These are phyloP conservation scores for Wickerhamomyces canadensis DNA, from an alignment of 805 yeast genomes.

Conservation along the genomic window DNA sequence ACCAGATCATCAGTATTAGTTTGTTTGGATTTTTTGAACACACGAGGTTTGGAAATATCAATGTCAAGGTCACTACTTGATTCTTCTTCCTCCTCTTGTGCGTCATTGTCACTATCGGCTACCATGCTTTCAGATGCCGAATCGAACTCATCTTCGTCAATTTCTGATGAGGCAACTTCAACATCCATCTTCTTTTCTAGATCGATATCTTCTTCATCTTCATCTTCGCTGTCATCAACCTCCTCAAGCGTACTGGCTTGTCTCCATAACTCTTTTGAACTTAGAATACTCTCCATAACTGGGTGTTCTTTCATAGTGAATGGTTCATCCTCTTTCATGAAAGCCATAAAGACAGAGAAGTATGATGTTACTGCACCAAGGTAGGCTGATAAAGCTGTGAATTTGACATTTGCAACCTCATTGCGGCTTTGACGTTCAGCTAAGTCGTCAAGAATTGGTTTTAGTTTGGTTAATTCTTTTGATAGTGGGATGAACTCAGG, in stretches of 20 bases:
- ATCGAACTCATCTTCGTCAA: slow-evolving; percentile 8
- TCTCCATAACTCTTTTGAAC: slow-evolving; percentile 84
- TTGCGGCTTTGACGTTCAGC: slow-evolving; percentile 22
- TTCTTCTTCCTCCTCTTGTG: slow-evolving; percentile 11
- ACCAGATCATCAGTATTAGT: slow-evolving; percentile 47
- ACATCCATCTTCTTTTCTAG: slow-evolving; percentile 6
- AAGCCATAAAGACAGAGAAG: slow-evolving; percentile 65
- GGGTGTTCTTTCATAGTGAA: slow-evolving; percentile 79
- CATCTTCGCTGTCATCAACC: slow-evolving; percentile 7
- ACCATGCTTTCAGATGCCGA: slow-evolving; percentile 10
- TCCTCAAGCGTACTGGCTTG: slow-evolving; percentile 56
- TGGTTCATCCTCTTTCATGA: slow-evolving; percentile 46
- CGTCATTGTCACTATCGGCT: slow-evolving; percentile 7
- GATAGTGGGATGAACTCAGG: slow-evolving; percentile 84
- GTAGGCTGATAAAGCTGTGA: slow-evolving; percentile 70
- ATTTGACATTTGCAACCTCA: slow-evolving; percentile 44
- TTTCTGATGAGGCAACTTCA: slow-evolving; percentile 1
- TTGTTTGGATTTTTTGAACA: slow-evolving; percentile 33
- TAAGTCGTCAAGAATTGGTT: slow-evolving; percentile 37
- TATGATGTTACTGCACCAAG: slow-evolving; percentile 74
- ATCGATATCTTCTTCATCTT: slow-evolving; percentile 12
- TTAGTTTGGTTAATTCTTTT: slow-evolving; percentile 47
- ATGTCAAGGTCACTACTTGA: slow-evolving; percentile 34
- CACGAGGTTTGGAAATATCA: slow-evolving; percentile 49
- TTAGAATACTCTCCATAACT: slow-evolving; percentile 80